phyloP scores from a whole-genome alignment of 192 early-diverging fungal genomes.

The Coemansia sp. region DNA sequence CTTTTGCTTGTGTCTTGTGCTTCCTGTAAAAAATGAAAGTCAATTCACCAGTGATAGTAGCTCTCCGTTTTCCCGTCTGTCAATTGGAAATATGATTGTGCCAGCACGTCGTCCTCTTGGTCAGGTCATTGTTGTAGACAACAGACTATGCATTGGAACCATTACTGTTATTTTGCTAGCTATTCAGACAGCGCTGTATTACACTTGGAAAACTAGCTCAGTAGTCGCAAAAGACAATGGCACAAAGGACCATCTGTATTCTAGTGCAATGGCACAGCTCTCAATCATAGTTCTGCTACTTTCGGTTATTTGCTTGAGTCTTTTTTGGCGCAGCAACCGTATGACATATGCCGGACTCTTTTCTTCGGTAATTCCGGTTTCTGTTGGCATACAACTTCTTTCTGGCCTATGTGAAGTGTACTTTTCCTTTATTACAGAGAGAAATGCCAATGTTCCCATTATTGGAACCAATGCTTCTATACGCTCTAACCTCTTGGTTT shows the following conservation, averaged over 20 bases:
- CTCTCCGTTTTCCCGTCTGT: not conserved
- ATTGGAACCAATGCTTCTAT: too few relatives aligned
- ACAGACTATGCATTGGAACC: not conserved
- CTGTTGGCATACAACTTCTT: conserved; percentile 11
- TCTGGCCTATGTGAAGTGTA: conserved; percentile 24
- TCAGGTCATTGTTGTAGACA: not conserved
- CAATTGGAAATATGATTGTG: not conserved
- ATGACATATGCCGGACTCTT: conserved; percentile 16
- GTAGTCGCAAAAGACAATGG: too few relatives aligned
- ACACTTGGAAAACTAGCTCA: too few relatives aligned
- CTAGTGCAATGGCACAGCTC: not conserved
- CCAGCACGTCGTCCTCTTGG: conserved; percentile 2
- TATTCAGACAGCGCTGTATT: not conserved
- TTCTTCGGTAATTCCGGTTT: conserved; percentile 12
- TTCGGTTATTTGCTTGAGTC: not conserved
- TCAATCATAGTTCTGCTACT: conserved; percentile 4
- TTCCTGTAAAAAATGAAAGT: not conserved
- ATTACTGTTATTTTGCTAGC: not conserved
- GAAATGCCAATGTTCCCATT: too few relatives aligned
- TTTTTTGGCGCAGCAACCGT: too few relatives aligned
- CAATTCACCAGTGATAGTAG: not conserved
- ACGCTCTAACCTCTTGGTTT: too few relatives aligned
- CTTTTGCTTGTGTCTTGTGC: not conserved
- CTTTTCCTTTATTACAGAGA: not conserved
- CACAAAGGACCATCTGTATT: too few relatives aligned